phyloP scores from a whole-genome alignment of 2,329 filamentous ascomycete species.

The Colletotrichum paranaense region DNA sequence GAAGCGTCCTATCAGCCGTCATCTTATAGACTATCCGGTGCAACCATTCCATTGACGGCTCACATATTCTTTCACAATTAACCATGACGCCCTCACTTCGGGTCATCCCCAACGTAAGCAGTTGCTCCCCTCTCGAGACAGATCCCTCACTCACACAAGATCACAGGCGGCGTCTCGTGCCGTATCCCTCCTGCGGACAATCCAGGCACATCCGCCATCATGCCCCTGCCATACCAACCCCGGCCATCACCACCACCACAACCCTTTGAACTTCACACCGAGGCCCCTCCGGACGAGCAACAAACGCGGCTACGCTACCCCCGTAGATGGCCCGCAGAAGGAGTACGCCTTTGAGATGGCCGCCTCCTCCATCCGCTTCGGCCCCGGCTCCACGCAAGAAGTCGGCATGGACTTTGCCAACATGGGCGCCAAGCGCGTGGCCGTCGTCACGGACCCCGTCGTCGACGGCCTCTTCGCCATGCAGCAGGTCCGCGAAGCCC shows the following conservation, averaged over 20 bases:
- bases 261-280: conserved; percentile 67
- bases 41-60: background rate
- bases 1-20: background rate
- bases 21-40: background rate
- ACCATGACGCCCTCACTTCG: conserved; percentile 40
- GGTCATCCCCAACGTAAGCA: conserved; percentile 42
- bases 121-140: background rate
- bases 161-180: conserved; percentile 71
- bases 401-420: conserved; percentile 99
- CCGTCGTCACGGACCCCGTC: conserved; percentile 89
- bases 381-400: conserved; percentile 91
- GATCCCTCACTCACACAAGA: background rate
- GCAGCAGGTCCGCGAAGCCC: conserved; percentile 85
- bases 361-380: conserved; percentile 92
- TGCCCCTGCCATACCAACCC: conserved; percentile 96
- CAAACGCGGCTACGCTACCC: conserved; percentile 70
- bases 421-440: conserved; percentile 86
- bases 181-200: conserved; percentile 81
- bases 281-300: conserved; percentile 44
- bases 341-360: conserved; percentile 99
- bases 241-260: conserved; percentile 77
- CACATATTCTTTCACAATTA: background rate
- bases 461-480: conserved; percentile 88
- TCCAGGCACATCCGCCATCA: conserved; percentile 87
- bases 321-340: conserved; percentile 72